Evolutionary conservation across 2,329 filamentous ascomycete genomes (phyloP).

Genomic region (Fusarium tricinctum): DNA sequence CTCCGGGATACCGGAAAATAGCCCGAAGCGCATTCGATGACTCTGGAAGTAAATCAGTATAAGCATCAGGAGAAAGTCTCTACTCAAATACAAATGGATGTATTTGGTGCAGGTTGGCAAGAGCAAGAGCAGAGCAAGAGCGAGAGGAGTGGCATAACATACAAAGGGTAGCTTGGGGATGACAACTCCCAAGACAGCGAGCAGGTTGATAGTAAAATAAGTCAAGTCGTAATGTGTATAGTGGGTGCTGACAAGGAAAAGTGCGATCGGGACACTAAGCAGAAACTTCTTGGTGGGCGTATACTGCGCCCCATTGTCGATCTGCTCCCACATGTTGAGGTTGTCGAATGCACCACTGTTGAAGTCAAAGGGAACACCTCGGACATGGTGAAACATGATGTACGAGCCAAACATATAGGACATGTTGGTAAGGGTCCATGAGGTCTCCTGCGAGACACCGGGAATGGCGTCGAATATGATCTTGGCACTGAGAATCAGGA

Average conservation of each 20-base stretch:
- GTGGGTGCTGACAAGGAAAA: constrained; percentile 97
- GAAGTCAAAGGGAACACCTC: constrained; percentile 98
- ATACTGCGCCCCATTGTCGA: constrained; percentile 98
- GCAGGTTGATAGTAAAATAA: constrained; percentile 97
- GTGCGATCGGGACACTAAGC: constrained; percentile 90
- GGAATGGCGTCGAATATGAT: constrained; percentile 98
- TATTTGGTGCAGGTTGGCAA: neutral
- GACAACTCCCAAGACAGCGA: constrained; percentile 91
- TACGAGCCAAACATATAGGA: constrained; percentile 99
- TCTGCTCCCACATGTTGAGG: constrained; percentile 99
- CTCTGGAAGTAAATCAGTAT: constrained; percentile 65
- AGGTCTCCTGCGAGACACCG: constrained; percentile 96
- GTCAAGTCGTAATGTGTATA: constrained; percentile 98
- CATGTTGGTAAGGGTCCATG: constrained; percentile 98
- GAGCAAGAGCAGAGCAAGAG: neutral
- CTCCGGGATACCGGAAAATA: constrained; percentile 78
- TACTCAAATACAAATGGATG: neutral
- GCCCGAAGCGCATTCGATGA: constrained; percentile 81
- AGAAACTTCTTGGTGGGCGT: constrained; percentile 99
- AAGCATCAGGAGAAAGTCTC: constrained; percentile 8
- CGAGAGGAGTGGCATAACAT: constrained; percentile 59
- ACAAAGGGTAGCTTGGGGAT: constrained; percentile 97
- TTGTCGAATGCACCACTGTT: constrained; percentile 99
- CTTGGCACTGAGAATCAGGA: constrained; percentile 91
- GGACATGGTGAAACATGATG: constrained; percentile 99